Conservation (phyloP, 2,329 filamentous ascomycete species). For the Xylaria sp. region DNA sequence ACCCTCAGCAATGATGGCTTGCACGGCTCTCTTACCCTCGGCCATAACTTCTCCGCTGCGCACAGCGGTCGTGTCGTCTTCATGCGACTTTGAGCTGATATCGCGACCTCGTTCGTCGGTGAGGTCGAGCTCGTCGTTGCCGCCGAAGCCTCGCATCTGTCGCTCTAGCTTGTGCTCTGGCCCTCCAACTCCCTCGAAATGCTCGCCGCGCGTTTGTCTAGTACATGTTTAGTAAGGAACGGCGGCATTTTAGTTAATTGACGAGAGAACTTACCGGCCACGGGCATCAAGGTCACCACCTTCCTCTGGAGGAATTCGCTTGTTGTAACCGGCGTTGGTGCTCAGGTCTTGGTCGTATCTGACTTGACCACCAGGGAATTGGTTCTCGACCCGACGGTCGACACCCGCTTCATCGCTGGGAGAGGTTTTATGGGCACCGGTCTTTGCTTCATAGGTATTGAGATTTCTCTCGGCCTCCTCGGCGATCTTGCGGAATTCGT, state of each 20-base stretch:
- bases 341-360: slow-evolving; percentile 56
- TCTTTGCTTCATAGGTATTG: slow-evolving; percentile 62
- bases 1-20: slow-evolving; percentile 54
- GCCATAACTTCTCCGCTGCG: slow-evolving; percentile 47
- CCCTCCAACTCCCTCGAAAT: slow-evolving; percentile 58
- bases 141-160: slow-evolving; percentile 49
- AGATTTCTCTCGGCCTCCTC: slow-evolving; percentile 60
- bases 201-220: slow-evolving; percentile 58
- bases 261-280: slow-evolving; percentile 53
- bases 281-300: slow-evolving; percentile 58
- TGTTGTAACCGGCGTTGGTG: slow-evolving; percentile 60
- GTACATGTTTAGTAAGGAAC: slow-evolving; percentile 34
- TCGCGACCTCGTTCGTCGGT: slow-evolving; percentile 33
- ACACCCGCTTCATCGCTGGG: slow-evolving; percentile 57
- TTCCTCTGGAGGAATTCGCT: slow-evolving; percentile 58
- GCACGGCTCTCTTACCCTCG: slow-evolving; percentile 53
- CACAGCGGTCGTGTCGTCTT: slow-evolving; percentile 52
- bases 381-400: slow-evolving; percentile 55
- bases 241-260: background rate
- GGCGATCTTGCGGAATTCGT: slow-evolving; percentile 57
- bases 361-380: slow-evolving; percentile 57
- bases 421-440: slow-evolving; percentile 55
- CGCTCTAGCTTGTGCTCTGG: slow-evolving; percentile 55
- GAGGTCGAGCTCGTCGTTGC: slow-evolving; percentile 52
- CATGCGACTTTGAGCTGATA: slow-evolving; percentile 24